Base-by-base conservation (phyloP, 768 basidiomycete genomes). In the Cyclocybe aegerita region DNA sequence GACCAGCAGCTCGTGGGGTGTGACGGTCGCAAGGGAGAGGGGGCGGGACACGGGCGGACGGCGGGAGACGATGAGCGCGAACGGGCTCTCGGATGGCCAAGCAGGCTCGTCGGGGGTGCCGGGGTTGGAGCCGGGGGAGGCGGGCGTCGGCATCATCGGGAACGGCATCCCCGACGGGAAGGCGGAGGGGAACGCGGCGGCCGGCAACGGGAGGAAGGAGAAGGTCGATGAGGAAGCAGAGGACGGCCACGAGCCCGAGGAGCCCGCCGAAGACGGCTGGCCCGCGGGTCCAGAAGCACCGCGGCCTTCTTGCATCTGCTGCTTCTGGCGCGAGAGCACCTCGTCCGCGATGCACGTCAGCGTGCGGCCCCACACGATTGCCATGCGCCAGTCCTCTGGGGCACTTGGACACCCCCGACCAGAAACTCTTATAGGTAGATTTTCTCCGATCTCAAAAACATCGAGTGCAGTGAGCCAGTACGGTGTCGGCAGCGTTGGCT, bases 401-500 rank as follows among this genome's bases (percentile, higher is more conserved):
- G 51, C 43, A 63, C 62, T 39, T 23, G 46, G 42, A 38, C 56
- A 62, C 11, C 61, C 62, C 1, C 60, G 58, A 33, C 71, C 72
- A 44, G 56, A 68, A 4, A 69, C 69, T 32, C 73, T 73, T 33
- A 74, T 72, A 0, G 83, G 83, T 6, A 84, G 67, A 55, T 74
- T 81, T 59, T 87, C 84, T 39, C 84, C 85, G 6, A 78, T 81
- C 66, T 86, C 83, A 57, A 88, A 85, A 6, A 85, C 81, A 59
- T 86, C 85, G 46, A 89, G 71, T 1, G 86, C 83, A n/a, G 80
- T 76, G 34, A 84, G 74, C 80, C 82, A 88, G 62, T 85, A 87
- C 0, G 78, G 73, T 4, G 72, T 69, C 9, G 81, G 71, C 2
- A 60, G 66, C 10, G 60, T 58, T 7, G 83, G 85, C 56, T 88